Evolutionary conservation across 441 rosid species (phyloP), one percentile per base, ranked within the genome.

Genomic region (Lagerstroemia fauriei): DNA sequence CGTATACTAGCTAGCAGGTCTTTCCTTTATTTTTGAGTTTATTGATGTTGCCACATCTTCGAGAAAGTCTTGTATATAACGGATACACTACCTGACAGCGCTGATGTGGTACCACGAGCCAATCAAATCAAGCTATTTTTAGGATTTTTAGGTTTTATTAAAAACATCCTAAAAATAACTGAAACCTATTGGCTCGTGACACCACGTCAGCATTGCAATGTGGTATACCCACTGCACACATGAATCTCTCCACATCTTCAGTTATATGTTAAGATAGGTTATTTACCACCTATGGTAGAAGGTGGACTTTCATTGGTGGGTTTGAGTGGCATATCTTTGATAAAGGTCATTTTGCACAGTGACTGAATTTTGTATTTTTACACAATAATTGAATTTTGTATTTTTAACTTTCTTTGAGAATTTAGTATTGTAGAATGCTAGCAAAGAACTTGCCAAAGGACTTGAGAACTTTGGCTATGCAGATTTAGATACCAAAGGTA

Each of bases 401-500:
- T 61, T 20, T 71, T 38, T 57, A 4, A 51, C 63, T 88, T 89
- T 78, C 77, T 75, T 89, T 87, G 90, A 82, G 87, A 85, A 87
- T 88, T 86, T 90, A 96, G 99, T 93, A 96, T 90, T 94, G 95
- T 81, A 93, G 99, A 91, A 93, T 96, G 97, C 91, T 96, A 76
- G 97, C 98, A 25, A 92, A 82, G 99, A 94, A 88, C 97, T 97
- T 90, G 95, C 98, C 78, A n/a, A 94, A 95, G 89, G 98, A 94
- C 84, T 94, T 97, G 83, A 93, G 90, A 85, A 89, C 95, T 63
- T 94, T 83, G 99, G 99, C 84, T 97, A 99, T n/a, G 98, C 99
- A 85, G 99, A 95, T 89, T 92, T 95, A 89, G 98, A 95, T 91
- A 91, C 95, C 89, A 98, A 95, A 88, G 99, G 99, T 97, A 90